These are phyloP conservation scores for Tardiomyces blankii DNA, from an alignment of 1,139 yeast species.

Conservation along the genomic window DNA sequence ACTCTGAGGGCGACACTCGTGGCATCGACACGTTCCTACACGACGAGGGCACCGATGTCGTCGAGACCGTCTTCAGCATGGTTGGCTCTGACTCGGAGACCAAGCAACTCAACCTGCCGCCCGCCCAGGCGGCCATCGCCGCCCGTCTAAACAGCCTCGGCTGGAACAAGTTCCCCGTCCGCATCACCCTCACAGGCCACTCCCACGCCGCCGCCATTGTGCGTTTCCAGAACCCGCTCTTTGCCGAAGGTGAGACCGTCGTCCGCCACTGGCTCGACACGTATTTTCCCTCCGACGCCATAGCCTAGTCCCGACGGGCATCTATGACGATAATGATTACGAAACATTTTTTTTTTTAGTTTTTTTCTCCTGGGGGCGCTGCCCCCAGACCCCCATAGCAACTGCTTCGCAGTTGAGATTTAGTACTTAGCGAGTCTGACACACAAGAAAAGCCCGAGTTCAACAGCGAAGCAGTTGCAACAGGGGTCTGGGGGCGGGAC, in stretches of 20 bases:
- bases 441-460: no score
- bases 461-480: no score
- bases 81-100: constrained; percentile 9
- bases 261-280: constrained; percentile 49
- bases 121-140: constrained; percentile 41
- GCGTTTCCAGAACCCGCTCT: constrained; percentile 41
- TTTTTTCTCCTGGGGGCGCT: no score
- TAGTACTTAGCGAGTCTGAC: no score
- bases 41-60: constrained; percentile 45
- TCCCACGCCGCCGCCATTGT: constrained; percentile 80
- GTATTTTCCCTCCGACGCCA: constrained; percentile 1
- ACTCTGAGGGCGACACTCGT: constrained; percentile 5
- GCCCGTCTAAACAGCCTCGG: constrained; percentile 42
- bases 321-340: no score
- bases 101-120: constrained; percentile 7
- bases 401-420: no score
- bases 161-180: constrained; percentile 65
- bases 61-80: constrained; percentile 26
- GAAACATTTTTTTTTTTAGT: no score
- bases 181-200: constrained; percentile 51
- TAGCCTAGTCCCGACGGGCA: background rate
- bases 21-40: constrained; percentile 21
- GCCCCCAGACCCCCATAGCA: no score
- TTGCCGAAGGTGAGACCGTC: constrained; percentile 58
- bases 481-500: no score